These are phyloP conservation scores for Pyrenophora seminiperda DNA, from an alignment of 2,329 filamentous ascomycete genomes.

Conservation along the genomic window DNA sequence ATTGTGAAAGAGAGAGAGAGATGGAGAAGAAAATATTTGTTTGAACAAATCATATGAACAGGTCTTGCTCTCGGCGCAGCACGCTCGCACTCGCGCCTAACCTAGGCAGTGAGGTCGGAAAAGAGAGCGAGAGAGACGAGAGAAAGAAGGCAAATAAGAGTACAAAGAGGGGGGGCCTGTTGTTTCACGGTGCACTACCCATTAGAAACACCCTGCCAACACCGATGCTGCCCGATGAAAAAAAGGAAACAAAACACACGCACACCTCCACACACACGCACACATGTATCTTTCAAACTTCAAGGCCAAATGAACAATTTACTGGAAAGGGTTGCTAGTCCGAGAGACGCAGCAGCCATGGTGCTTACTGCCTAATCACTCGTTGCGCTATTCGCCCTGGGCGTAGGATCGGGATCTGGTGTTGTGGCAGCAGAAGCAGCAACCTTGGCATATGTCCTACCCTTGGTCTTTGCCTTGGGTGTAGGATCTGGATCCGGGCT, in stretches of 20 bases:
- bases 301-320: slow-evolving; percentile 18
- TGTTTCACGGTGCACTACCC: slow-evolving; percentile 43
- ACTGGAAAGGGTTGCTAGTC: neutral
- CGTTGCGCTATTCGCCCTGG: slow-evolving; percentile 2
- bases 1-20: no score
- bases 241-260: neutral
- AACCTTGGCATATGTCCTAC: no score
- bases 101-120: neutral
- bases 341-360: neutral
- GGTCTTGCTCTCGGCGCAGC: no score
- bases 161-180: neutral
- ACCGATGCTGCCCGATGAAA: slow-evolving; percentile 34
- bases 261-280: no score
- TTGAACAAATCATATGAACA: slow-evolving; percentile 5
- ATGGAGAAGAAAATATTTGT: no score
- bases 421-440: slow-evolving; percentile 1
- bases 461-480: slow-evolving; percentile 27
- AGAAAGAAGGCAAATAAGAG: neutral
- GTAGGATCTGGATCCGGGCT: slow-evolving; percentile 52
- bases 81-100: no score
- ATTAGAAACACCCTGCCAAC: slow-evolving; percentile 45
- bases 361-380: neutral
- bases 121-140: neutral
- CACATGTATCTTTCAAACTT: slow-evolving; percentile 10
- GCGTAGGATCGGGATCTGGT: slow-evolving; percentile 4